Evolutionary conservation across 2,329 filamentous ascomycete genomes (phyloP), one percentile per base, ranked within the genome.

Genomic region (Microdochium paspali): DNA sequence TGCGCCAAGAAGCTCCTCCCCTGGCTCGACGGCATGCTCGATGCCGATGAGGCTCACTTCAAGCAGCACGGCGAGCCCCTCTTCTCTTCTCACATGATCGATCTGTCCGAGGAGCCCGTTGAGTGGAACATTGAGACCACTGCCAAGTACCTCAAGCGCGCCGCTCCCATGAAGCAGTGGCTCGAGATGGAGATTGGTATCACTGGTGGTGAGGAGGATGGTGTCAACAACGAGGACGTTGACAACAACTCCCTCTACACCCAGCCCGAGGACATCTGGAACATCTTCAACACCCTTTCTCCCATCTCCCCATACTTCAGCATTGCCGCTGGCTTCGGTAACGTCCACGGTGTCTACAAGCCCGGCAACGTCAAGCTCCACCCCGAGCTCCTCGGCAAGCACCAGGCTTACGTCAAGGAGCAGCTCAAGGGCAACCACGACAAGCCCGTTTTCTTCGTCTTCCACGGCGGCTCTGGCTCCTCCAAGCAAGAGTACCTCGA

Each of bases 311-410:
- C 88, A 57, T 95, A 95, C 81, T 98, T 97, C 81, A 94, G 88
- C 66, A 96, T 97, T 62, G 91, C 91, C 58, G 93, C 93, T 63
- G 93, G 90, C 58, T 98, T 98, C 76, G 93, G 93, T 59, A 98
- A 98, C 71, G 93, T 97, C 51, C 93, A 98, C 78, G 93, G 93
- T 70, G 91, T 98, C 62, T 97, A 97, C 84, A 94, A 95, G 81
- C 90, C 90, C 50, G 87, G 90, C 61, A 97, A 97, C 72, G 93
- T 97, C 72, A 88, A 88, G 74, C 85, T 98, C 55, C 90, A 95
- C 76, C 93, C 93, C 49, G 88, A 95, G 74, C 84, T 98, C 46
- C 87, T 98, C 61, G 80, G 81, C 70, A 96, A 97, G 85, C 93
- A 98, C 82, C 93, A 98, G 77, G 78, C 77, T 55, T 89, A 86